phyloP scores from a whole-genome alignment of 768 basidiomycete species.

The Russula ochroleuca region DNA sequence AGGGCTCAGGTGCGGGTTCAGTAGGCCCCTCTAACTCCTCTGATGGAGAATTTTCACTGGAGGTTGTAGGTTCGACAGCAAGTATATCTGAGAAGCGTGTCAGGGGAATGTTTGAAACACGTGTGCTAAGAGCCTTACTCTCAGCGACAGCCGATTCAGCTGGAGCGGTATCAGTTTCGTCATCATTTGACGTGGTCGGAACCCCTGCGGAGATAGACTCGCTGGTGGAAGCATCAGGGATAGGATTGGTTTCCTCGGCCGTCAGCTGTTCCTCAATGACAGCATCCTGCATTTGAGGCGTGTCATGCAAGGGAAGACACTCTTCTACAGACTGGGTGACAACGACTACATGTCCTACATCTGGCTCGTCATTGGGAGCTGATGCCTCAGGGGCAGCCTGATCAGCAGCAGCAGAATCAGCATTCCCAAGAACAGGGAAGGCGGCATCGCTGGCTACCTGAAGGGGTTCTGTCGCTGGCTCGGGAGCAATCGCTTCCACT shows the following conservation, averaged over 20 bases:
- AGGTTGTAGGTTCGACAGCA: neutral
- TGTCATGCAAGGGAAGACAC: neutral
- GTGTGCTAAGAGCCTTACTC: constrained; percentile 1
- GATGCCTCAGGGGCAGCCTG: constrained; percentile 8
- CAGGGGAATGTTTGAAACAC: neutral
- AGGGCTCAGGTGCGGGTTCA: neutral
- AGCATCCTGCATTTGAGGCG: neutral
- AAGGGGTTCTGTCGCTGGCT: constrained; percentile 3
- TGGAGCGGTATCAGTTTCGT: neutral
- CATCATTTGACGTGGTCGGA: neutral
- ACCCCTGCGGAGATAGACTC: neutral
- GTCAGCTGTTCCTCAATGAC: constrained; percentile 6
- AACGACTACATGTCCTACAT: neutral
- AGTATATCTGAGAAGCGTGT: constrained; percentile 8
- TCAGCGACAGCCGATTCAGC: constrained; percentile 1
- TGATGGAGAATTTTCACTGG: neutral
- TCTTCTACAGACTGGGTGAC: neutral
- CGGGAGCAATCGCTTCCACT: neutral
- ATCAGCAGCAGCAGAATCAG: neutral
- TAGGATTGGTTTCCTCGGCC: neutral
- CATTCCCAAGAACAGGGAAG: neutral
- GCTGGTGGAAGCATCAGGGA: constrained; percentile 1
- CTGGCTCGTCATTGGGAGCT: neutral
- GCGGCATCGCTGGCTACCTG: constrained; percentile 11
- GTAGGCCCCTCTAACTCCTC: neutral